Evolutionary conservation across 805 yeast genomes (phyloP).

Genomic region (Candida chauliodis): DNA sequence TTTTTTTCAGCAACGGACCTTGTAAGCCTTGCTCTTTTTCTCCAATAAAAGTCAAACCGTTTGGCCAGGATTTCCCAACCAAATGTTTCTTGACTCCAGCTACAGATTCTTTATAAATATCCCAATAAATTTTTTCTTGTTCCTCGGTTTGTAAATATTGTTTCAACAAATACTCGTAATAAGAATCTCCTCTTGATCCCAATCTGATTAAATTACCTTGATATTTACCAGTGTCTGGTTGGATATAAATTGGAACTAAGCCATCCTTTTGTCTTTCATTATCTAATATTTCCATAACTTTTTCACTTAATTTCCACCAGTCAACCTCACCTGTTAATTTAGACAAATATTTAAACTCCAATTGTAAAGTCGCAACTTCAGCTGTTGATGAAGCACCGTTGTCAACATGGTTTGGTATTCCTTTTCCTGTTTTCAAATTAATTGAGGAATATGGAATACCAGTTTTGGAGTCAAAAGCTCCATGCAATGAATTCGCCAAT

Average conservation of each 20-base stretch:
- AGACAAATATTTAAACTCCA: slow-evolving; percentile 81
- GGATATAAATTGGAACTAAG: slow-evolving; percentile 75
- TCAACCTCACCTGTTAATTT: slow-evolving; percentile 72
- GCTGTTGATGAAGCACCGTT: slow-evolving; percentile 85
- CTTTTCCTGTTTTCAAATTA: slow-evolving; percentile 62
- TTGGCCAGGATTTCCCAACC: slow-evolving; percentile 58
- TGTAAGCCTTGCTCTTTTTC: slow-evolving; percentile 71
- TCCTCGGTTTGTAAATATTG: slow-evolving; percentile 78
- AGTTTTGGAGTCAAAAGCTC: slow-evolving; percentile 60
- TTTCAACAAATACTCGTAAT: slow-evolving; percentile 83
- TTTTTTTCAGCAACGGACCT: slow-evolving; percentile 60
- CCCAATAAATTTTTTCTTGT: slow-evolving; percentile 56
- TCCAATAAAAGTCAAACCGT: slow-evolving; percentile 64
- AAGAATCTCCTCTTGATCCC: slow-evolving; percentile 92
- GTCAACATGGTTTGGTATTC: slow-evolving; percentile 59
- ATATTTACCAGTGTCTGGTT: slow-evolving; percentile 71
- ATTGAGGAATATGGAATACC: slow-evolving; percentile 82
- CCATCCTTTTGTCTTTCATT: slow-evolving; percentile 65
- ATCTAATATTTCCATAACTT: slow-evolving; percentile 68
- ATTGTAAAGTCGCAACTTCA: slow-evolving; percentile 81
- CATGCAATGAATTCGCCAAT: slow-evolving; percentile 68
- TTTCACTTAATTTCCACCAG: slow-evolving; percentile 78
- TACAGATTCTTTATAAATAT: slow-evolving; percentile 74
- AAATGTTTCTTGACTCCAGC: slow-evolving; percentile 72
- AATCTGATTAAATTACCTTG: slow-evolving; percentile 65